Percentiles rank a stretch among this genome's conserved stretches.
Evolutionary conservation across 2,329 filamentous ascomycete species (phyloP).

Genomic region (Leptosphaerulina australis): DNA sequence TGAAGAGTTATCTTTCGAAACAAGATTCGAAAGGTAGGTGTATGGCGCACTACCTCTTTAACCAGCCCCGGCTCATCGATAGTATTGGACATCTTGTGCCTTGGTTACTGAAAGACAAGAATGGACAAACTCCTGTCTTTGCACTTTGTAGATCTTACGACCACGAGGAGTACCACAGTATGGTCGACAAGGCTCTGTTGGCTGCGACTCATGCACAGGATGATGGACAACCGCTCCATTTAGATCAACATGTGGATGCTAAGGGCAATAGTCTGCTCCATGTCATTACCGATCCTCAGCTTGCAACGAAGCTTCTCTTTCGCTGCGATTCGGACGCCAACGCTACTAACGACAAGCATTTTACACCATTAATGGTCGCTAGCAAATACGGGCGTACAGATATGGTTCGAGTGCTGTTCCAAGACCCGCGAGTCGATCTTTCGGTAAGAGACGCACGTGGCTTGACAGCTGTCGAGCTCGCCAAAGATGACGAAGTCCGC

Average conservation of each 20-base stretch:
- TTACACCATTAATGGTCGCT: constrained; percentile 95
- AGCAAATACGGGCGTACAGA: constrained; percentile 98
- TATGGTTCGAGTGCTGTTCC: constrained; percentile 85
- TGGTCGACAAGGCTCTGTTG: constrained; percentile 83
- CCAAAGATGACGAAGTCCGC: constrained; percentile 95
- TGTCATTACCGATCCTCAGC: constrained; percentile 83
- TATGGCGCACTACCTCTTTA: constrained; percentile 94
- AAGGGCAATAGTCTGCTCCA: constrained; percentile 97
- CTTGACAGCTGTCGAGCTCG: constrained; percentile 91
- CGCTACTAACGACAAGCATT: constrained; percentile 90
- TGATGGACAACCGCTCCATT: constrained; percentile 78
- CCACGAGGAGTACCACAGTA: constrained; percentile 80
- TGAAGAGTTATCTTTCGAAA: constrained; percentile 71
- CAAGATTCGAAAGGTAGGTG: constrained; percentile 88
- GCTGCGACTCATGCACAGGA: constrained; percentile 76
- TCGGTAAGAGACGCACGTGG: constrained; percentile 84
- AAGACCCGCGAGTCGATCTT: constrained; percentile 84
- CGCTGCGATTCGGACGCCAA: constrained; percentile 95
- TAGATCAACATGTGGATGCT: constrained; percentile 89
- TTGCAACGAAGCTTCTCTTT: constrained; percentile 76
- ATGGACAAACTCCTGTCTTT: constrained; percentile 97
- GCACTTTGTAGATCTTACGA: constrained; percentile 95
- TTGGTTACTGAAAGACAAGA: constrained; percentile 91
- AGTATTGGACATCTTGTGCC: constrained; percentile 78
- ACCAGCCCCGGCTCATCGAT: constrained; percentile 79